Base-by-base conservation (phyloP, 2,329 filamentous ascomycete genomes). In the Calonectria pseudoreteaudii region DNA sequence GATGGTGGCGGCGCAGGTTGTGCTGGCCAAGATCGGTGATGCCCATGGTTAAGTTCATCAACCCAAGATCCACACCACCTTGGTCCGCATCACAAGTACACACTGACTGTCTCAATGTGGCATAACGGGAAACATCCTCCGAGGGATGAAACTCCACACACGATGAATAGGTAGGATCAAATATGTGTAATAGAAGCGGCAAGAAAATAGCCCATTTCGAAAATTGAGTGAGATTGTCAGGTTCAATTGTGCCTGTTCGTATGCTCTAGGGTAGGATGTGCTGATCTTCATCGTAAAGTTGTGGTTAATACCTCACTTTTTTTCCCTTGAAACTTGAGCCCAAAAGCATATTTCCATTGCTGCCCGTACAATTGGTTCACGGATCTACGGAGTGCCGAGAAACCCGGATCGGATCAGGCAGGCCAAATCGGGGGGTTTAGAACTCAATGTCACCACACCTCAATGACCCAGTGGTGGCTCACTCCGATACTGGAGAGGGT, bases 1-100 rank as follows among this genome's bases (percentile, higher is more conserved):
- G 30, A 62, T 13, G 20, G 16, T 16, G 14, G 23, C 28, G 36
- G 56, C 36, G 56, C 26, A 8, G 36, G 56, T 38, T 60, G 56
- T 26, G 34, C 56, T 62, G 34, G 56, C 36, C 56, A 60, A 28
- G 26, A 23, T 62, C 56, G 18, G 26, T 41, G 34, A 62, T 62
- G 38, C 56, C 56, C 56, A 38, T 62, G 36, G 56, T 62, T 41
- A 34, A 62, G 56, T 62, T 62, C 38, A 36, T 62, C 36, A 36
- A 41, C 56, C 23, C 31, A 41, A 62, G 56, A 62, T 62, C 56
- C 56, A 62, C 56, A 41, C 23, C 56, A 62, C 56, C 56, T 62
- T 47, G 13, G 44, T 28, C 34, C 13, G 23, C 56, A 38, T 41
- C 36, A 26, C 36, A 23, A 41, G 9, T 36, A 28, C 56, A 62